Conservation (phyloP, 257 asterid species). For the Ophiorrhiza pumila region DNA sequence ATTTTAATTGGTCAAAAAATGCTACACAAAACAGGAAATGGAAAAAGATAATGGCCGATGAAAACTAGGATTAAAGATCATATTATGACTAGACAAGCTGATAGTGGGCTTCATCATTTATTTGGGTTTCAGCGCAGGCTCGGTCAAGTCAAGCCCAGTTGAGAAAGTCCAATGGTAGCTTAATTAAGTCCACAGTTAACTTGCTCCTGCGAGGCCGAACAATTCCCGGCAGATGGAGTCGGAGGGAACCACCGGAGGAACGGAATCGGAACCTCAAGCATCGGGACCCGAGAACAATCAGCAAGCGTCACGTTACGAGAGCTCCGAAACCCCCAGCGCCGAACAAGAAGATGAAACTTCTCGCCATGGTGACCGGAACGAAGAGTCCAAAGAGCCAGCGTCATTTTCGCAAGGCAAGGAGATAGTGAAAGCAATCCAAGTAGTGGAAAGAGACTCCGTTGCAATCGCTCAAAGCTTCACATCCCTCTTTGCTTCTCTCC, state of each 20-base stretch:
- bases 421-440: conserved; percentile 68
- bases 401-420: conserved; percentile 43
- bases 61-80: too few species aligned
- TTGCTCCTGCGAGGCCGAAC: background rate
- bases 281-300: background rate
- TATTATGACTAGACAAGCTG: too few species aligned
- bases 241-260: background rate
- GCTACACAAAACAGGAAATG: too few species aligned
- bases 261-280: conserved; percentile 8
- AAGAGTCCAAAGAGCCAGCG: conserved; percentile 25
- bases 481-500: conserved; percentile 75
- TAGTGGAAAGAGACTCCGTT: conserved; percentile 78
- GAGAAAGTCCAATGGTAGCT: too few species aligned
- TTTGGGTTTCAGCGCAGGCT: too few species aligned
- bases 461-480: conserved; percentile 82
- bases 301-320: background rate
- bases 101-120: too few species aligned
- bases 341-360: background rate
- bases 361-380: conserved; percentile 1
- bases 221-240: conserved; percentile 16
- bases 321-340: background rate
- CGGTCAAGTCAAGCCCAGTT: too few species aligned
- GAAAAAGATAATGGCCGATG: too few species aligned
- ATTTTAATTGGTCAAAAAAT: too few species aligned
- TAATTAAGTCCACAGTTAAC: background rate